These are phyloP conservation scores for Aspergillus flavus DNA, from an alignment of 2,329 filamentous ascomycete species.

Conservation along the genomic window DNA sequence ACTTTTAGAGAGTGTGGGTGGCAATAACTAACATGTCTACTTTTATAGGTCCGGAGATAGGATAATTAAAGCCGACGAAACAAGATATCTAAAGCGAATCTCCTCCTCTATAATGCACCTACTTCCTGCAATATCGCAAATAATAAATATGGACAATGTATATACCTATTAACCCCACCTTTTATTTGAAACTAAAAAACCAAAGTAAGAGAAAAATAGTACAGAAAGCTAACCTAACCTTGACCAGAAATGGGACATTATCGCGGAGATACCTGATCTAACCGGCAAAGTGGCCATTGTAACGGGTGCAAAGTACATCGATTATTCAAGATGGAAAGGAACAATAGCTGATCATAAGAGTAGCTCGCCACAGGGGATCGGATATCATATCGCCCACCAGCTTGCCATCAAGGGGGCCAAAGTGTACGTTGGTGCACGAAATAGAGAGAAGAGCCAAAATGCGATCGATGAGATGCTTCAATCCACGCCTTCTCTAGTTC, in stretches of 20 bases:
- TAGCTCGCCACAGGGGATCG: neutral
- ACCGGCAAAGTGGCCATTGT: slow-evolving; percentile 2
- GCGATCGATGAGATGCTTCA: neutral
- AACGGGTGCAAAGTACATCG: slow-evolving; percentile 2
- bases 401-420: neutral
- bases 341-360: neutral
- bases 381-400: slow-evolving; percentile 4
- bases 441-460: neutral
- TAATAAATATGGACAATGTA: neutral
- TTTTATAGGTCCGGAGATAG: no score
- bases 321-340: neutral
- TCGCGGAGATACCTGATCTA: neutral
- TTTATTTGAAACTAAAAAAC: no score
- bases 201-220: no score
- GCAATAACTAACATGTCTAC: no score
- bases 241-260: neutral
- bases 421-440: slow-evolving; percentile 1
- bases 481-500: neutral
- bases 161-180: no score
- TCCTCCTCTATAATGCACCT: neutral
- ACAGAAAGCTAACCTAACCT: neutral
- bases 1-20: no score
- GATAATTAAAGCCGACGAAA: no score
- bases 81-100: neutral
- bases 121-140: neutral